Conservation (phyloP, 1,284 basidiomycete species). For the Trichosporon sp. region DNA sequence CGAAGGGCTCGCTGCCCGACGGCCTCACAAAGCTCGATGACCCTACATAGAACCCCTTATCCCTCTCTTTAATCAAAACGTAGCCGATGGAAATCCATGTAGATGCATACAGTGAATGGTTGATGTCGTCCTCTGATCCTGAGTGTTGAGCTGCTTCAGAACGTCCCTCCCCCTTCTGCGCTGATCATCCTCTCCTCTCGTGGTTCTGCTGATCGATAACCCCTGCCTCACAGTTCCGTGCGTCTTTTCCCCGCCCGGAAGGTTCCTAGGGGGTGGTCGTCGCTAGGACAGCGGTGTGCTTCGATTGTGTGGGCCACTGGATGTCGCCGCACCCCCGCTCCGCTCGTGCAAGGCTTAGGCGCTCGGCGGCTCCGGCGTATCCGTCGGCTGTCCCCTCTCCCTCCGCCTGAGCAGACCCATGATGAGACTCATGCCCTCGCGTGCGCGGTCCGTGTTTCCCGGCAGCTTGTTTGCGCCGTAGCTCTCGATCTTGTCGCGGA, state of each 20-base stretch:
- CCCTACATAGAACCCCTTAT: slow-evolving; percentile 8
- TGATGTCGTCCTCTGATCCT: background rate
- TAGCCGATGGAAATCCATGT: slow-evolving; percentile 6
- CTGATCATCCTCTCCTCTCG: too few species aligned
- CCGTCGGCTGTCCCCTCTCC: slow-evolving; percentile 21
- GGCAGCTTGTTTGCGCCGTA: slow-evolving; percentile 55
- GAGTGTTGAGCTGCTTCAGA: background rate
- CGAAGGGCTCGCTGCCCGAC: background rate
- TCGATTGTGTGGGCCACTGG: too few species aligned
- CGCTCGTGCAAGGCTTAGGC: background rate
- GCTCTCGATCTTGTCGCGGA: slow-evolving; percentile 53
- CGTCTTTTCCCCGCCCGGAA: too few species aligned
- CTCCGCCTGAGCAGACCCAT: slow-evolving; percentile 40
- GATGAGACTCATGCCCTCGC: slow-evolving; percentile 57
- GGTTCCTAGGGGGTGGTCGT: too few species aligned
- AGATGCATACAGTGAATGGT: slow-evolving; percentile 29
- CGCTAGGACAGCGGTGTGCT: too few species aligned
- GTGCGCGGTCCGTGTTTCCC: slow-evolving; percentile 52
- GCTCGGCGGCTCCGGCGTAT: slow-evolving; percentile 3
- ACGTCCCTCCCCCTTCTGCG: background rate
- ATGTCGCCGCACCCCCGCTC: background rate
- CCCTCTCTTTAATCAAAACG: background rate
- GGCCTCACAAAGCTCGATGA: background rate
- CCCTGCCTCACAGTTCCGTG: background rate
- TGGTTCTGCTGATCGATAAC: background rate